Evolutionary conservation across 306 rosid species (phyloP).

Genomic region (Styphnolobium japonicum): DNA sequence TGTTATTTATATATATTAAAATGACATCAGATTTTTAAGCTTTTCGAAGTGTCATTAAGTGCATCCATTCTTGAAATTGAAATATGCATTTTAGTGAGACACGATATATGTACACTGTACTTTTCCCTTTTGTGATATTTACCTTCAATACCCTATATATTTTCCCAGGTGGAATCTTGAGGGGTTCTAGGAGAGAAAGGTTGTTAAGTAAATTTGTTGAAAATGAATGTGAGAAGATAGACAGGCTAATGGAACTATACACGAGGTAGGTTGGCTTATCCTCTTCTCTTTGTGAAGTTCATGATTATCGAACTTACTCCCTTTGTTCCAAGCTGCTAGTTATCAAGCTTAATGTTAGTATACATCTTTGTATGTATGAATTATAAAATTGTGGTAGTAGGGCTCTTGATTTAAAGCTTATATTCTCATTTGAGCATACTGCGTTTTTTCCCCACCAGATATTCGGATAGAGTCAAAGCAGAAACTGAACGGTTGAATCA

Average conservation of each 20-base stretch:
- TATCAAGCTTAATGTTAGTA: not conserved
- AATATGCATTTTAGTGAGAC: conserved; percentile 5
- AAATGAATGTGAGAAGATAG: conserved; percentile 93
- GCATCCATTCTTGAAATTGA: not conserved
- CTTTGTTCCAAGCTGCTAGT: conserved; percentile 9
- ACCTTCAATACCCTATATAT: conserved; percentile 25
- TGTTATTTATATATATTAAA: not conserved
- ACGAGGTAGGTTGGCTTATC: conserved; percentile 56
- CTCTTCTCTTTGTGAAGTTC: conserved; percentile 8
- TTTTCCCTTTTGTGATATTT: conserved; percentile 1
- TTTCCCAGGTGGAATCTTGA: conserved; percentile 80
- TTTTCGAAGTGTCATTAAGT: not conserved
- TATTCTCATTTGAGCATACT: conserved; percentile 22
- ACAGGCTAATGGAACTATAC: conserved; percentile 91
- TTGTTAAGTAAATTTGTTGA: conserved; percentile 88
- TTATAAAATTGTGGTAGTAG: not conserved
- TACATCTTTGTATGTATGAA: not conserved
- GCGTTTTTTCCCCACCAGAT: conserved; percentile 44
- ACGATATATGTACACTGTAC: not conserved
- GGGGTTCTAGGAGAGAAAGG: conserved; percentile 96
- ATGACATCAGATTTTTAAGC: not conserved
- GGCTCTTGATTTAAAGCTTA: not conserved
- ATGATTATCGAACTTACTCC: not conserved
- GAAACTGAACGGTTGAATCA: conserved; percentile 69
- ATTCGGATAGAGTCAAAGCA: conserved; percentile 79